phyloP scores from a whole-genome alignment of 2,329 filamentous ascomycete species.

The Tricladium varicosporioides region DNA sequence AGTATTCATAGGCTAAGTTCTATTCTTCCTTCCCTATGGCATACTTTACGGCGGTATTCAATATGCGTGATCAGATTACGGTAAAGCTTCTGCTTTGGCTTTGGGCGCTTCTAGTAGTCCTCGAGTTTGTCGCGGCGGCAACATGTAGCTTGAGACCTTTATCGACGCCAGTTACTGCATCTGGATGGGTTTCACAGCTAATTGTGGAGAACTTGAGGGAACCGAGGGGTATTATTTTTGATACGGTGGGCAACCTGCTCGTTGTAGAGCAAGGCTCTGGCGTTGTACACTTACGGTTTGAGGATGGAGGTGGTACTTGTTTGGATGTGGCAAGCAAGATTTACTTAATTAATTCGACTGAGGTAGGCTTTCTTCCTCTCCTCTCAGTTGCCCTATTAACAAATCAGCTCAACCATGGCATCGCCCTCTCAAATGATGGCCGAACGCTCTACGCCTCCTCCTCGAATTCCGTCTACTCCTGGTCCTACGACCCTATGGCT shows the following conservation, averaged over 20 bases:
- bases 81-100: too few species aligned
- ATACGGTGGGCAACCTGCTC: constrained; percentile 31
- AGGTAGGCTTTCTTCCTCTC: constrained; percentile 11
- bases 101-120: not conserved
- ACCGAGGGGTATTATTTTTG: constrained; percentile 33
- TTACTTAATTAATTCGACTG: constrained; percentile 18
- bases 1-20: too few species aligned
- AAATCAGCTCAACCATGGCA: constrained; percentile 51
- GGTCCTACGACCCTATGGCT: constrained; percentile 59
- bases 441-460: constrained; percentile 57
- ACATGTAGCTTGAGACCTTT: constrained; percentile 18
- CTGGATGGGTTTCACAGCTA: constrained; percentile 31
- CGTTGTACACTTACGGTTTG: constrained; percentile 27
- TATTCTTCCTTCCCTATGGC: too few species aligned
- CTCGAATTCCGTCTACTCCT: constrained; percentile 57
- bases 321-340: constrained; percentile 24
- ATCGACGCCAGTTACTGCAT: constrained; percentile 22
- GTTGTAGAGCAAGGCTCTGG: constrained; percentile 30
- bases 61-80: too few species aligned
- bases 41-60: too few species aligned
- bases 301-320: constrained; percentile 25
- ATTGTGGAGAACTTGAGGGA: constrained; percentile 25
- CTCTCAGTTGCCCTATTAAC: constrained; percentile 1
- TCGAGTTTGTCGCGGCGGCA: not conserved
- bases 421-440: constrained; percentile 52